Evolutionary conservation across 2,329 filamentous ascomycete species (phyloP).

Genomic region (Cladophialophora bantiana): DNA sequence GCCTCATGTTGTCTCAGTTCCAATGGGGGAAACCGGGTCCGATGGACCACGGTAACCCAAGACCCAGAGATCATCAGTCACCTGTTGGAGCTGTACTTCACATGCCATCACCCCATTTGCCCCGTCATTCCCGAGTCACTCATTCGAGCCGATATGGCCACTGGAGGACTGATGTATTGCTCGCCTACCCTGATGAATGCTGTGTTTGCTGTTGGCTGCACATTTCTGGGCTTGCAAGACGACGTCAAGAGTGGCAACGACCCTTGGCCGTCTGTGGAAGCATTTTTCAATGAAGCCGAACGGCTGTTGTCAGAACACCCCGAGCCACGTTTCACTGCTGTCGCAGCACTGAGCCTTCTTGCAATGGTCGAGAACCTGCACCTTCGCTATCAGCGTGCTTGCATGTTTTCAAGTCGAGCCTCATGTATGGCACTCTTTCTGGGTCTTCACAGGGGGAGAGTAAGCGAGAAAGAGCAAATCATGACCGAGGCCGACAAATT

Average conservation of each 20-base stretch:
- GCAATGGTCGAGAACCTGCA: conserved; percentile 12
- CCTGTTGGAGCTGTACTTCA: conserved; percentile 7
- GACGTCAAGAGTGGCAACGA: neutral
- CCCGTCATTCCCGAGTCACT: conserved; percentile 11
- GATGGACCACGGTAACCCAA: conserved; percentile 14
- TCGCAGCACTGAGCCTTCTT: conserved; percentile 9
- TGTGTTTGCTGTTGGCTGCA: conserved; percentile 8
- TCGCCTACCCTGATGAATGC: conserved; percentile 6
- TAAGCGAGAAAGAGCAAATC: neutral
- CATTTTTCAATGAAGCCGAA: neutral
- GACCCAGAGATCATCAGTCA: neutral
- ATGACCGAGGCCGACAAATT: neutral
- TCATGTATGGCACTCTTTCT: conserved; percentile 8
- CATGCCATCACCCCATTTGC: conserved; percentile 9
- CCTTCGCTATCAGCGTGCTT: neutral
- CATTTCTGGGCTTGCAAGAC: conserved; percentile 6
- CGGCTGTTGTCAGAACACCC: conserved; percentile 7
- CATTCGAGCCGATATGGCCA: conserved; percentile 10
- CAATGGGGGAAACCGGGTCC: neutral
- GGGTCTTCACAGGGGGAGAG: neutral
- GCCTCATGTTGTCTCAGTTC: neutral
- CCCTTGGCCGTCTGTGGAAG: conserved; percentile 5
- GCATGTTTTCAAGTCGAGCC: conserved; percentile 3
- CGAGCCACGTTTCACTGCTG: conserved; percentile 9
- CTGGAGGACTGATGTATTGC: conserved; percentile 11